These are phyloP conservation scores for Haplosporangium sp. DNA, from an alignment of 371 early-diverging fungal species.

Conservation along the genomic window DNA sequence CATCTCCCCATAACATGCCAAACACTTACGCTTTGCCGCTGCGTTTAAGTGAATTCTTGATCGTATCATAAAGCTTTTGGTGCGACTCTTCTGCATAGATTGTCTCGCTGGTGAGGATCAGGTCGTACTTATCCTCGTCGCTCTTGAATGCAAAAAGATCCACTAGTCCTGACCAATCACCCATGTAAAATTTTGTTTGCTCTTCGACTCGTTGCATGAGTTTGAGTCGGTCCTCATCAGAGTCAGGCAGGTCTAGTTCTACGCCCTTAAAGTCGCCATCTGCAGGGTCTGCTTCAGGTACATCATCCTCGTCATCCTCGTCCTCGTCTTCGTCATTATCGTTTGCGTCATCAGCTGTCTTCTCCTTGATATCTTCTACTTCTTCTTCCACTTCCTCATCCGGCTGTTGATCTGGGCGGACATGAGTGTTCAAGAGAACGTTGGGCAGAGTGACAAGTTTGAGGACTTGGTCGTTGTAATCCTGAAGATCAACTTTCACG, in stretches of 20 bases:
- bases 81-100: constrained; percentile 84
- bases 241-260: constrained; percentile 41
- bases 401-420: constrained; percentile 56
- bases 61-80: constrained; percentile 68
- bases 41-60: constrained; percentile 71
- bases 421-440: constrained; percentile 80
- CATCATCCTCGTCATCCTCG: constrained; percentile 64
- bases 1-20: too few relatives aligned
- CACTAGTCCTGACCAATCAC: constrained; percentile 76
- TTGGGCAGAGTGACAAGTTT: constrained; percentile 91
- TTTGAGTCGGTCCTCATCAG: constrained; percentile 53
- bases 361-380: constrained; percentile 37
- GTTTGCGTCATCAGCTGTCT: constrained; percentile 43
- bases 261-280: constrained; percentile 61
- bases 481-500: constrained; percentile 86
- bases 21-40: constrained; percentile 75
- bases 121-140: constrained; percentile 75
- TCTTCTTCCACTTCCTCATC: constrained; percentile 43
- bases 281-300: constrained; percentile 58
- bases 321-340: constrained; percentile 57
- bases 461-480: constrained; percentile 92
- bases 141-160: constrained; percentile 29
- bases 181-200: constrained; percentile 71
- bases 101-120: constrained; percentile 94
- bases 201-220: constrained; percentile 56